Percentiles rank a stretch among this genome's conserved stretches.
Evolutionary conservation across 345 rosid genomes (phyloP).

Genomic region (Lumnitzera littorea): DNA sequence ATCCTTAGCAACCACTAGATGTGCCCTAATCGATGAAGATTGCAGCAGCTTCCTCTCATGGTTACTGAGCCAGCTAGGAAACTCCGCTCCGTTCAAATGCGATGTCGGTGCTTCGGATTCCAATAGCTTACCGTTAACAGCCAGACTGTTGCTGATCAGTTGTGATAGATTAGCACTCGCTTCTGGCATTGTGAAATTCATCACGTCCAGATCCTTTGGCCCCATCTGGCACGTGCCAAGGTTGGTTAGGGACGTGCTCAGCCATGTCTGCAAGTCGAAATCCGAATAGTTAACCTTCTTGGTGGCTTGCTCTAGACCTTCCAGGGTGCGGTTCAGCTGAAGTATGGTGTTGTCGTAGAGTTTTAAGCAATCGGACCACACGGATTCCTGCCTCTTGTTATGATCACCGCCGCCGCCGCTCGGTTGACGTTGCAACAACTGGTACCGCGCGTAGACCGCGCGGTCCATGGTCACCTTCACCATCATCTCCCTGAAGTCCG

Average conservation of each 20-base stretch:
- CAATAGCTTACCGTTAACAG: constrained; percentile 20
- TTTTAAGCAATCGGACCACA: constrained; percentile 56
- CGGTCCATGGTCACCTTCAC: constrained; percentile 44
- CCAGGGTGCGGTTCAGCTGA: constrained; percentile 54
- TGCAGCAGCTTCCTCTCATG: constrained; percentile 28
- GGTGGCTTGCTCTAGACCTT: constrained; percentile 15
- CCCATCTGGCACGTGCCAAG: constrained; percentile 61
- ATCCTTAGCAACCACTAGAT: constrained; percentile 32
- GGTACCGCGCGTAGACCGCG: constrained; percentile 26
- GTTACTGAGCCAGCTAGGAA: constrained; percentile 26
- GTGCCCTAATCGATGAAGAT: constrained; percentile 12
- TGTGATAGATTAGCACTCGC: constrained; percentile 21
- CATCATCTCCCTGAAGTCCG: constrained; percentile 46
- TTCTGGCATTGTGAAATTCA: constrained; percentile 40
- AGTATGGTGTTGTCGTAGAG: constrained; percentile 47
- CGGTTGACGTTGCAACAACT: constrained; percentile 17
- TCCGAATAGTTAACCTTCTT: constrained; percentile 23
- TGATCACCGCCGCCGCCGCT: constrained; percentile 10
- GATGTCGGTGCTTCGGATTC: not conserved
- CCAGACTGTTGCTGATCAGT: constrained; percentile 31
- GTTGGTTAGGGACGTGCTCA: constrained; percentile 79
- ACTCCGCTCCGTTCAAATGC: not conserved
- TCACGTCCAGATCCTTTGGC: constrained; percentile 47
- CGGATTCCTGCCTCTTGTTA: constrained; percentile 26
- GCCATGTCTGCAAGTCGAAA: constrained; percentile 84